A percentile compares a stretch with the other conserved stretches of the same genome.
phyloP scores from a whole-genome alignment of 768 basidiomycete species.

The Boletus vinaceobasis region DNA sequence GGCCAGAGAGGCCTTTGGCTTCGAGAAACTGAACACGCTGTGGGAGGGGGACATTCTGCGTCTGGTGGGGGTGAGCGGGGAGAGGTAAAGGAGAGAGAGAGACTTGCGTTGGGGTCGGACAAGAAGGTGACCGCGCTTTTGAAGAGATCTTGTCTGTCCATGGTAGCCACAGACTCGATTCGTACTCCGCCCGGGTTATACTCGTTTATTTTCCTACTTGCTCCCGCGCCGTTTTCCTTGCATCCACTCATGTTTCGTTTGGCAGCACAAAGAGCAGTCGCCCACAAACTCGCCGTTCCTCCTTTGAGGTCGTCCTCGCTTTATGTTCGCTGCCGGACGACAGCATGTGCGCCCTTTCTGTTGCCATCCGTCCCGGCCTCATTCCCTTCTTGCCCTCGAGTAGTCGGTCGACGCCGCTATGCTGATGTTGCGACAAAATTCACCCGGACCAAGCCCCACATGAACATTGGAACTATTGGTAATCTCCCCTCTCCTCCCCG shows the following conservation, averaged over 20 bases:
- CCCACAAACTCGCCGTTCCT: not conserved
- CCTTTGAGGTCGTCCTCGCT: not conserved
- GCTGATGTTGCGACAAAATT: constrained; percentile 62
- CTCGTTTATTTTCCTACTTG: not conserved
- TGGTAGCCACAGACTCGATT: constrained; percentile 10
- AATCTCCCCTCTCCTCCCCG: not conserved
- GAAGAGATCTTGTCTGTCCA: constrained; percentile 70
- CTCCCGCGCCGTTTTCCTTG: not conserved
- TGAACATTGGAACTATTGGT: constrained; percentile 97
- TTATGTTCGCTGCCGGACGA: constrained; percentile 14
- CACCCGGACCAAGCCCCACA: constrained; percentile 78
- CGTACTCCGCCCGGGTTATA: constrained; percentile 26
- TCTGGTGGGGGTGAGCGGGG: constrained; percentile 40
- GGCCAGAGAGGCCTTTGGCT: constrained; percentile 80
- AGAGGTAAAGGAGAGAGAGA: not conserved
- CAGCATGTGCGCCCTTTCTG: constrained; percentile 8
- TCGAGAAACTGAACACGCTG: constrained; percentile 94
- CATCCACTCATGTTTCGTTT: constrained; percentile 31
- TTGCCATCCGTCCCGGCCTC: constrained; percentile 1
- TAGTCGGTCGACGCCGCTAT: constrained; percentile 51
- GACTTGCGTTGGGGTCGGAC: constrained; percentile 71
- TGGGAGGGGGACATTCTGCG: constrained; percentile 71
- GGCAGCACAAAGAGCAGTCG: constrained; percentile 20
- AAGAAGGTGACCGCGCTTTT: constrained; percentile 83
- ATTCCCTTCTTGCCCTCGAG: not conserved